Conservation (phyloP, 257 asterid species). For the Petrea volubilis region DNA sequence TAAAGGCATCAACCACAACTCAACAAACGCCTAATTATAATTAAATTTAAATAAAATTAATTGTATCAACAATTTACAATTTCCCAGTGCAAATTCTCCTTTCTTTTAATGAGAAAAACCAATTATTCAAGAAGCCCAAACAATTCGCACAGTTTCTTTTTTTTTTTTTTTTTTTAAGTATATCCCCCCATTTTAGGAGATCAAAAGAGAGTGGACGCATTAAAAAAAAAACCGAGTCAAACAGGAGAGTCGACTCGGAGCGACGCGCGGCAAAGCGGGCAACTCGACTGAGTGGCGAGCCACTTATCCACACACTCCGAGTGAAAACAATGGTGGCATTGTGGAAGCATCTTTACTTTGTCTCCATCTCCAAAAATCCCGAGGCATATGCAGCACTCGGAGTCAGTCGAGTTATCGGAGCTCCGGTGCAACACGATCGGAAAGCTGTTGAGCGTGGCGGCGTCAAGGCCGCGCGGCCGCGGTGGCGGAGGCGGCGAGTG, state of each 20-base stretch:
- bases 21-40: too few relatives aligned
- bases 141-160: background rate
- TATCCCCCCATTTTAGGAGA: slow-evolving; percentile 24
- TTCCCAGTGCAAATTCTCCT: background rate
- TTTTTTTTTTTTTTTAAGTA: too few relatives aligned
- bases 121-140: slow-evolving; percentile 7
- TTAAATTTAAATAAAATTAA: background rate
- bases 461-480: slow-evolving; percentile 50
- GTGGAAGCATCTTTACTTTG: slow-evolving; percentile 48
- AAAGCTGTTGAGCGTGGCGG: slow-evolving; percentile 37
- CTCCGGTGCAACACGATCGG: slow-evolving; percentile 51
- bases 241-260: slow-evolving; percentile 58
- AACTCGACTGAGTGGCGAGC: slow-evolving; percentile 70
- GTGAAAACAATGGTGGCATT: slow-evolving; percentile 59
- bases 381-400: slow-evolving; percentile 71
- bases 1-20: background rate
- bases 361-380: slow-evolving; percentile 52
- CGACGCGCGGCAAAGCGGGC: slow-evolving; percentile 77
- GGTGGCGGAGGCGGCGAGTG: slow-evolving; percentile 50
- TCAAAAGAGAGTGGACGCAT: slow-evolving; percentile 9
- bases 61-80: slow-evolving; percentile 13
- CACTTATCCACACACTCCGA: slow-evolving; percentile 69
- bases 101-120: background rate
- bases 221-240: slow-evolving; percentile 28
- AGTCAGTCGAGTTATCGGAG: slow-evolving; percentile 19